Conservation (phyloP, 257 asterid species). For the Euphrasia confusa region DNA sequence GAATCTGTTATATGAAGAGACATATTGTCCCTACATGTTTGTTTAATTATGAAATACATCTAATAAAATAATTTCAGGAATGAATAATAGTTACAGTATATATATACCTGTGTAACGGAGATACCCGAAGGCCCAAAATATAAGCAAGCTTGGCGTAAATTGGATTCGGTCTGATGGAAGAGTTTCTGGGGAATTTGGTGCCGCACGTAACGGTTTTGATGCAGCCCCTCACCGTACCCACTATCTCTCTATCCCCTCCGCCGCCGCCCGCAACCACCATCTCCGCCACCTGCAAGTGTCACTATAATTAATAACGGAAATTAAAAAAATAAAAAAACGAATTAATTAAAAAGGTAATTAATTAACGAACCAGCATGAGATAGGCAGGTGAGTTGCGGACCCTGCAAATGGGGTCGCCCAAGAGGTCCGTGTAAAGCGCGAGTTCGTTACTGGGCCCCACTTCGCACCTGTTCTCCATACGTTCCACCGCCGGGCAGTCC, state of each 20-base stretch:
- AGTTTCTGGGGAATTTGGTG: constrained; percentile 36
- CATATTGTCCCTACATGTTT: neutral
- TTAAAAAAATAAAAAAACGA: neutral
- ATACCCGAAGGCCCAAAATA: constrained; percentile 86
- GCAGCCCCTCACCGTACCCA: constrained; percentile 84
- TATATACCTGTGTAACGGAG: constrained; percentile 68
- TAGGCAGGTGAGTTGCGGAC: constrained; percentile 83
- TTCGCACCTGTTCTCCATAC: constrained; percentile 69
- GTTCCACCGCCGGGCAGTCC: constrained; percentile 59
- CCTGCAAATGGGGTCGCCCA: constrained; percentile 93
- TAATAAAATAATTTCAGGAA: no score
- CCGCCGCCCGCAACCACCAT: constrained; percentile 40
- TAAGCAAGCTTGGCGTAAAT: constrained; percentile 76
- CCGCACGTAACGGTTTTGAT: constrained; percentile 86
- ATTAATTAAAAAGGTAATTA: neutral
- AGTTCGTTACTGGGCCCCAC: constrained; percentile 74
- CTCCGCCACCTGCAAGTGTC: constrained; percentile 63
- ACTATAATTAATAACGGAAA: neutral
- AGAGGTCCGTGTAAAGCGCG: constrained; percentile 67
- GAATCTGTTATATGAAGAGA: neutral
- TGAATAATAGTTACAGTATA: no score
- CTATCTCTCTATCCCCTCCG: constrained; percentile 37
- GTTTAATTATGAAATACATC: no score
- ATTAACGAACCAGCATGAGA: constrained; percentile 68
- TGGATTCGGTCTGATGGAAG: constrained; percentile 32